Evolutionary conservation across 2,329 filamentous ascomycete species (phyloP).

Genomic region (Fonsecaea nubica): DNA sequence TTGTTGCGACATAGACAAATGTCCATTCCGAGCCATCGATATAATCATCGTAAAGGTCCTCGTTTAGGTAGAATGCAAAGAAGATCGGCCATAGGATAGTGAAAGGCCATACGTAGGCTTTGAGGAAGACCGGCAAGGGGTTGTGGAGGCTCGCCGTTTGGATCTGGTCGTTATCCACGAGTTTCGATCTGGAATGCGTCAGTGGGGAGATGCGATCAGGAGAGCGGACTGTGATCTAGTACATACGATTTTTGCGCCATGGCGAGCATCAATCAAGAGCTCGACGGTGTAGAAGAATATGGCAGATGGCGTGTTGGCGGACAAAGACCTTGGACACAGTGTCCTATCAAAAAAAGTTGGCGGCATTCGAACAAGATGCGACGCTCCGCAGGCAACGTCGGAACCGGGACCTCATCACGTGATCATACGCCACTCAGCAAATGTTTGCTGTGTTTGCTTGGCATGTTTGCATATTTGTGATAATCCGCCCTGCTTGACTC

Average conservation of each 20-base stretch:
- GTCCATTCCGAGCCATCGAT: constrained; percentile 98
- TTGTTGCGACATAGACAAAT: constrained; percentile 88
- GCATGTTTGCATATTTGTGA: constrained; percentile 3
- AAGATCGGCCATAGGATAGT: constrained; percentile 90
- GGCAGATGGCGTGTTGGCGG: constrained; percentile 17
- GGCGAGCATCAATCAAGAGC: constrained; percentile 42
- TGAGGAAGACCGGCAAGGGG: constrained; percentile 78
- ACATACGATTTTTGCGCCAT: constrained; percentile 38
- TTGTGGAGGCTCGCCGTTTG: constrained; percentile 85
- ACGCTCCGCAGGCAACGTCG: not conserved
- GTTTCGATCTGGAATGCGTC: constrained; percentile 45
- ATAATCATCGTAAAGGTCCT: constrained; percentile 85
- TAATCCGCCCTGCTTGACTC: not conserved
- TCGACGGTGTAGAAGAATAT: constrained; percentile 26
- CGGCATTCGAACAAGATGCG: constrained; percentile 16
- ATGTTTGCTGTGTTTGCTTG: constrained; percentile 7
- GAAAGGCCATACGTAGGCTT: constrained; percentile 94
- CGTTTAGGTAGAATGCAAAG: constrained; percentile 81
- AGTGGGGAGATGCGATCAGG: constrained; percentile 6
- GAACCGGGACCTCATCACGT: not conserved
- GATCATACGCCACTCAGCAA: not conserved
- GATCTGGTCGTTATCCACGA: constrained; percentile 93
- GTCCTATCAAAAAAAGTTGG: constrained; percentile 32
- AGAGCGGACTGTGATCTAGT: not conserved
- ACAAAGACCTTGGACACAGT: constrained; percentile 31